Conservation (phyloP, 441 rosid genomes). For the Arabidopsis lyrata region DNA sequence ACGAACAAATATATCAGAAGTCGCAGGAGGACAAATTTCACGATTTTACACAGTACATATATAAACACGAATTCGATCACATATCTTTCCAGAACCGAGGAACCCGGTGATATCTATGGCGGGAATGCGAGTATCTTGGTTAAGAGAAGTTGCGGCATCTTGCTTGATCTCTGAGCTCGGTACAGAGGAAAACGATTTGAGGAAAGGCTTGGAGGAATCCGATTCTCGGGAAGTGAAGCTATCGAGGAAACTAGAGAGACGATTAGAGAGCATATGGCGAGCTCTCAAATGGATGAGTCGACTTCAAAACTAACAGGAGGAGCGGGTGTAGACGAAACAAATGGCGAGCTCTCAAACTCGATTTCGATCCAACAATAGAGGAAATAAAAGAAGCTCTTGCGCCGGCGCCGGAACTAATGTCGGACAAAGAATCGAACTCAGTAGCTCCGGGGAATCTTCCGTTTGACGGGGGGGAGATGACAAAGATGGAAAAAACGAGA, state of each 20-base stretch:
- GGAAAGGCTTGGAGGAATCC: neutral
- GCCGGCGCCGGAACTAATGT: too few species aligned
- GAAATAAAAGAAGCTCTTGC: too few species aligned
- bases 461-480: too few species aligned
- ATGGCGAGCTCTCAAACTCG: too few species aligned
- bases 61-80: neutral
- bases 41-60: neutral
- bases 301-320: too few species aligned
- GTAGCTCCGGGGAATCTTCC: too few species aligned
- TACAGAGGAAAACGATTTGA: neutral
- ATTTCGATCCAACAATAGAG: too few species aligned
- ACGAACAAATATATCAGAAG: neutral
- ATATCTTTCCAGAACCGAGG: neutral
- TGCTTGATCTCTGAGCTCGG: neutral
- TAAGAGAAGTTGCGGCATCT: constrained; percentile 2
- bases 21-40: neutral
- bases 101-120: constrained; percentile 7
- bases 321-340: too few species aligned
- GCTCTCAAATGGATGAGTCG: too few species aligned
- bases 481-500: too few species aligned
- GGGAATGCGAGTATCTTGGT: constrained; percentile 7
- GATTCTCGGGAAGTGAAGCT: neutral
- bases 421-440: too few species aligned
- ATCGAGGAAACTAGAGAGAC: neutral
- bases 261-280: neutral